Evolutionary conservation across 2,329 filamentous ascomycete genomes (phyloP), one percentile per base, ranked within the genome.

Genomic region (Aspergillus cejpii): DNA sequence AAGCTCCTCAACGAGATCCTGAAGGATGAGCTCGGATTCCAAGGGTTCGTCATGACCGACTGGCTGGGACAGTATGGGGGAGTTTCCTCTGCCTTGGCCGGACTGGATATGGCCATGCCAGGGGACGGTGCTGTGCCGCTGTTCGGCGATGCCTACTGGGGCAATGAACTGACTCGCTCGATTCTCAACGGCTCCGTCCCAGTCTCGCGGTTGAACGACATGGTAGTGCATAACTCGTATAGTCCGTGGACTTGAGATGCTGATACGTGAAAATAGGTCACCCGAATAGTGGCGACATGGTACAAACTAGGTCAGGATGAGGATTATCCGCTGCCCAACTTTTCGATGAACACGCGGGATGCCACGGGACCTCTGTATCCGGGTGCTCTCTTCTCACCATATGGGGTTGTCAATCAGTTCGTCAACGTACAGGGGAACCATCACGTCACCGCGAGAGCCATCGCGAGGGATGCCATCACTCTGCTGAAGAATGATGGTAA

Each of bases 21-120:
- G 6, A 88, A 88, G 55, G 82, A 84, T 37, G 84, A 88, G 64
- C 72, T 87, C 39, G 82, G 81, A 0, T 87, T 87, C 53, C 82
- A 86, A 53, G 84, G 84, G 57, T 81, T 68, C 53, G 78, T 86
- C 19, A 80, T 86, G 70, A 81, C 79, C 0, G 84, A 88, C 61
- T 87, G 84, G 82, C 64, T 77, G 20, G 79, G 78, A 0, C 80
- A 84, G 44, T 72, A 80, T 43, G 74, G 74, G 0, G 79, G 79
- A 1, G 74, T 83, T 0, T 73, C 71, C 1, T 80, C 78, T 21
- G 78, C 80, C 0, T 64, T 84, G 34, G 74, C 77, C 15, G 83
- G 83, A 0, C 67, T 85, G 1, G 83, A 86, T 51, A 83, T 86
- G 81, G 73, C 75, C 3, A 85, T 85, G 83, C 82, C 83, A 0